A percentile compares a stretch with the other conserved stretches of the same genome.
These are phyloP conservation scores for Neonothopanus nambi DNA, from an alignment of 1,284 basidiomycete species.

Conservation along the genomic window DNA sequence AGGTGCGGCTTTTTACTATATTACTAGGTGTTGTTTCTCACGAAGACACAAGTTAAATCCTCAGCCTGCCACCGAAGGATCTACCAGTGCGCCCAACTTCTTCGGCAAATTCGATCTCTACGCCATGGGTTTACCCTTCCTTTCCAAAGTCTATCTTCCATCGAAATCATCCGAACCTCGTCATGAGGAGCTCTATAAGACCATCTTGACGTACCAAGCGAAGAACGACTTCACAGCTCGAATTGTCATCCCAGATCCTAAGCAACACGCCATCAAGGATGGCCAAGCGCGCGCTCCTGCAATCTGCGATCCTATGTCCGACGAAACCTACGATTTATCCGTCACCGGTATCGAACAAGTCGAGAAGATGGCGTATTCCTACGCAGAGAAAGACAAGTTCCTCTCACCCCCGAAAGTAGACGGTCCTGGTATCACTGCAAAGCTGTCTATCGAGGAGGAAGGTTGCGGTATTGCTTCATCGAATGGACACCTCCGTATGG, in stretches of 20 bases:
- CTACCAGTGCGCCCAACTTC: too few relatives aligned
- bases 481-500: slow-evolving; percentile 34
- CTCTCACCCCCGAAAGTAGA: slow-evolving; percentile 21
- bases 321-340: slow-evolving; percentile 32
- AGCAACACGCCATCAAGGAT: neutral
- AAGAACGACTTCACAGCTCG: slow-evolving; percentile 37
- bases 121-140: slow-evolving; percentile 35
- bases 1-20: too few relatives aligned
- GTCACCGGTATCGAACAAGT: slow-evolving; percentile 25
- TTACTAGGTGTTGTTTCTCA: too few relatives aligned
- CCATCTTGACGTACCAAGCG: slow-evolving; percentile 37
- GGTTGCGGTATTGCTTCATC: slow-evolving; percentile 34
- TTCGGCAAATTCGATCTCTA: slow-evolving; percentile 43
- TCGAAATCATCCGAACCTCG: slow-evolving; percentile 25
- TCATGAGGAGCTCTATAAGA: slow-evolving; percentile 34
- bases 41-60: too few relatives aligned
- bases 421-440: slow-evolving; percentile 29
- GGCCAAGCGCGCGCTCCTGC: slow-evolving; percentile 23
- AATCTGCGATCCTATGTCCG: slow-evolving; percentile 35
- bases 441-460: slow-evolving; percentile 22
- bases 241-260: slow-evolving; percentile 23
- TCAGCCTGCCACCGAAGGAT: too few relatives aligned
- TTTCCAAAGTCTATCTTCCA: slow-evolving; percentile 32
- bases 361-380: slow-evolving; percentile 22
- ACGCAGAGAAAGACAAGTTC: slow-evolving; percentile 19